Percentiles rank a stretch among this genome's conserved stretches.
Conservation (phyloP, 768 basidiomycete species). For the Ephemerocybe angulata region DNA sequence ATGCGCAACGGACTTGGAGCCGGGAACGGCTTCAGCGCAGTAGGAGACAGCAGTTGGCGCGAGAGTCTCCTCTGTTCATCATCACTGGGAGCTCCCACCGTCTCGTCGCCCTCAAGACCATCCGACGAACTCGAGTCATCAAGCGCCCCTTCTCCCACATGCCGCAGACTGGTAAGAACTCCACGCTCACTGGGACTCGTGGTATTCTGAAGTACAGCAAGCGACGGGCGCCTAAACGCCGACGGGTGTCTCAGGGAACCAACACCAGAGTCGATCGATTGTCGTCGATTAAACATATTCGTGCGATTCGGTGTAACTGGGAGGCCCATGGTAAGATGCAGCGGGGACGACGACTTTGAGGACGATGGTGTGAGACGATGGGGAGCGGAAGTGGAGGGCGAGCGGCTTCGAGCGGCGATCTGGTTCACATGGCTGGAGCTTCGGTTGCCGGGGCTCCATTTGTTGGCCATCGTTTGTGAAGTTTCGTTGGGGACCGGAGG, state of each 20-base stretch:
- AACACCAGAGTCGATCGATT: conserved; percentile 29
- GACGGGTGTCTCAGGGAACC: conserved; percentile 31
- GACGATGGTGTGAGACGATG: conserved; percentile 55
- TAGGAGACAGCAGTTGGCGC: conserved; percentile 33
- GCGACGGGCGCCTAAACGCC: conserved; percentile 43
- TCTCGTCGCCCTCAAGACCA: conserved; percentile 28
- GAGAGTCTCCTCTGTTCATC: conserved; percentile 24
- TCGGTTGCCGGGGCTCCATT: conserved; percentile 7
- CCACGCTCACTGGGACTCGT: conserved; percentile 37
- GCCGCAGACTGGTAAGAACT: conserved; percentile 45
- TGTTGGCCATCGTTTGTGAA: not conserved
- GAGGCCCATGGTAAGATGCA: conserved; percentile 36
- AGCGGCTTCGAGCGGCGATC: conserved; percentile 20
- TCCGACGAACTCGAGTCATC: conserved; percentile 70
- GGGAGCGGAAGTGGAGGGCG: conserved; percentile 38
- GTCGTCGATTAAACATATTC: conserved; percentile 37
- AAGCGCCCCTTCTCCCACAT: conserved; percentile 74
- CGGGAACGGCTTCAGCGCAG: conserved; percentile 27
- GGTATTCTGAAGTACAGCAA: conserved; percentile 33
- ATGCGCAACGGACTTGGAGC: conserved; percentile 68
- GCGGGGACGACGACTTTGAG: conserved; percentile 57
- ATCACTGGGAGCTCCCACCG: conserved; percentile 33
- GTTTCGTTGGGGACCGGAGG: conserved; percentile 9
- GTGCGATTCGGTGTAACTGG: conserved; percentile 42
- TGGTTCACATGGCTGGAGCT: conserved; percentile 13